Base-by-base conservation (phyloP, 805 yeast genomes). In the Pichia rugopelliculosa region DNA sequence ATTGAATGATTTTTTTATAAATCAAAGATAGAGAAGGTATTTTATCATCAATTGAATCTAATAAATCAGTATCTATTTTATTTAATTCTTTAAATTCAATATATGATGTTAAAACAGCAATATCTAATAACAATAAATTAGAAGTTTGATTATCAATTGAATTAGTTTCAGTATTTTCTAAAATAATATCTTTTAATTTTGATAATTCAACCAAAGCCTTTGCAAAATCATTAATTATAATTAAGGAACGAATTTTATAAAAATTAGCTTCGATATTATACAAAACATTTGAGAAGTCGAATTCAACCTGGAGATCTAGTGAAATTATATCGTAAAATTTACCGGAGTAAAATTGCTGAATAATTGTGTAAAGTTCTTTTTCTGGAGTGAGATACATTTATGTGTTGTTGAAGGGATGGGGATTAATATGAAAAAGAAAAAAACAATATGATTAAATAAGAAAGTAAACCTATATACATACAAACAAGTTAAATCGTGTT, bases 301-400 rank as follows among this genome's bases (percentile, higher is more conserved):
- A 50, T 39, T 59, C 64, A 9, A 55, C 39, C 39, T 47, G 56
- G 10, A 61, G 33, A 37, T 56, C 52, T 12, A 54, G 34, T 22
- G 51, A 41, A 6, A 50, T 51, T 22, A 58, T 36, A 20, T 58
- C 59, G 6, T 44, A 26, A 42, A 58, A 58, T 46, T 56, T 55
- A 20, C 65, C 56, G 27, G 60, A 50, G 38, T 56, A 53, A 65
- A 59, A 39, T 58, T 61, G 50, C 58, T 59, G 55, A 58, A 66
- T 53, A 15, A 63, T 47, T 11, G 60, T 59, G 43, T 60, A 63
- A 17, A 68, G 55, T 43, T 59, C 59, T 36, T 54, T 55, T 22
- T 55, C 58, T 45, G 58, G 58, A 6, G 50, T 45, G 24, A 55
- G 17, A 25, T 55, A 55, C 58, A 55, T 55, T n/a, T 17, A 33